Conservation (phyloP, 2,329 filamentous ascomycete species). For the Didymella lethalis region DNA sequence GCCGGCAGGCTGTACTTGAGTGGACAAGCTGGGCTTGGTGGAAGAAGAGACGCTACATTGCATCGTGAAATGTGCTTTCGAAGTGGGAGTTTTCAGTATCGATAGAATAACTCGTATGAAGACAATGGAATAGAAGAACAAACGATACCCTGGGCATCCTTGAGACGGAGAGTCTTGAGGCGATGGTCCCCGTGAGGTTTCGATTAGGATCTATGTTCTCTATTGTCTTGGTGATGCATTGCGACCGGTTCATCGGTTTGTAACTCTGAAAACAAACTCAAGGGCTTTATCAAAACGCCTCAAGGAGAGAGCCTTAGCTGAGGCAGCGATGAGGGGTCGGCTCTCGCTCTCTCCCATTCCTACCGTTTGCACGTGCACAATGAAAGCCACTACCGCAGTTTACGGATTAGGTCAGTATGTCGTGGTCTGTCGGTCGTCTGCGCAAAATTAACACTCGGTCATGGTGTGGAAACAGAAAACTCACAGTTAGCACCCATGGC, state of each 20-base stretch:
- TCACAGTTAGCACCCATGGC: conserved; percentile 77
- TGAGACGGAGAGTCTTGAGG: neutral
- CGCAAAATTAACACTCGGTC: conserved; percentile 5
- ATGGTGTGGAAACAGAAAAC: conserved; percentile 12
- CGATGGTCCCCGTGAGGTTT: neutral
- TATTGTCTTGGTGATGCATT: neutral
- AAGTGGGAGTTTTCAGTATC: neutral
- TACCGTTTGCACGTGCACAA: neutral
- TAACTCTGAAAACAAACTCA: neutral
- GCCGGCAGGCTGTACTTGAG: neutral
- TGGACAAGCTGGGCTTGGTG: no score
- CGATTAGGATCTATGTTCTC: neutral
- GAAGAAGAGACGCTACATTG: neutral
- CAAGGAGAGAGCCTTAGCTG: no score
- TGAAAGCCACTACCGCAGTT: neutral
- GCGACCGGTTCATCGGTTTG: no score
- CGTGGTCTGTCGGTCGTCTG: conserved; percentile 34
- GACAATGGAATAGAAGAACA: neutral
- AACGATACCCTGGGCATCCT: neutral
- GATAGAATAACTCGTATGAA: no score
- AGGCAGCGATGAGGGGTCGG: neutral
- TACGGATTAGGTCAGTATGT: conserved; percentile 21
- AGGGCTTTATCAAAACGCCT: neutral
- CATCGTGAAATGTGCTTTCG: neutral
- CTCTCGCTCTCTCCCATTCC: neutral